Evolutionary conservation across 768 basidiomycete species (phyloP).

Genomic region (Coprinopsis strossmayeri): DNA sequence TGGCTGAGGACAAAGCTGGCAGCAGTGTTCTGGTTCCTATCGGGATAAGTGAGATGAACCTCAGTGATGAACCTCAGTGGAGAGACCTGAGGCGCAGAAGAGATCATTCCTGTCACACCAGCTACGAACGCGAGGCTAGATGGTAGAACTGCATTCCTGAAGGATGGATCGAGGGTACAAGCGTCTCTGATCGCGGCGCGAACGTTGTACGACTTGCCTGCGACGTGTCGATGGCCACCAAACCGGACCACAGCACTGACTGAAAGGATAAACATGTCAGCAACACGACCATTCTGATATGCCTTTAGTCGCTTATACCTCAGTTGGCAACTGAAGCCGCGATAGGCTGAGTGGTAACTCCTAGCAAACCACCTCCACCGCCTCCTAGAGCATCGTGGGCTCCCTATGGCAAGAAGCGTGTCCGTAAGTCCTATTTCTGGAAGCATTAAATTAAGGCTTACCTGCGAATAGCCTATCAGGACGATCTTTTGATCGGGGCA

Average conservation of each 20-base stretch:
- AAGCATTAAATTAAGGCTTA: neutral
- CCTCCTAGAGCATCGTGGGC: constrained; percentile 23
- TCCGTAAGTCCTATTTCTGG: neutral
- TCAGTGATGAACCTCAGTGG: too few species aligned
- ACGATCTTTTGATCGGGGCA: constrained; percentile 26
- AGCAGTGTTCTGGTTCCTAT: constrained; percentile 20
- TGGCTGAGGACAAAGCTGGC: constrained; percentile 19
- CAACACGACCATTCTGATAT: too few species aligned
- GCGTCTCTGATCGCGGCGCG: constrained; percentile 15
- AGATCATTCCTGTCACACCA: constrained; percentile 23
- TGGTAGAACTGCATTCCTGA: constrained; percentile 19
- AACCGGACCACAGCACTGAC: constrained; percentile 21
- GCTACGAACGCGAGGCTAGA: constrained; percentile 17
- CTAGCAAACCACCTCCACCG: constrained; percentile 17
- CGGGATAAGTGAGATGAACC: constrained; percentile 21
- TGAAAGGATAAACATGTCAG: constrained; percentile 1
- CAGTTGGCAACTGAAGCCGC: constrained; percentile 14
- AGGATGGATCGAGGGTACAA: constrained; percentile 17
- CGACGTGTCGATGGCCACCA: constrained; percentile 23
- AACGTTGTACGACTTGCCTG: constrained; percentile 19
- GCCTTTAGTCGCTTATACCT: too few species aligned
- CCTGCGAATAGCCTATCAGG: constrained; percentile 23
- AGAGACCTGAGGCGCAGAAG: constrained; percentile 22
- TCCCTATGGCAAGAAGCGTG: constrained; percentile 13
- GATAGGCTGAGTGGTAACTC: constrained; percentile 17